A percentile compares a stretch with the other conserved stretches of the same genome.
These are phyloP conservation scores for Pseudisothecium myosuroides DNA, from an alignment of 225 moss, liverwort and hornwort genomes.

Conservation along the genomic window DNA sequence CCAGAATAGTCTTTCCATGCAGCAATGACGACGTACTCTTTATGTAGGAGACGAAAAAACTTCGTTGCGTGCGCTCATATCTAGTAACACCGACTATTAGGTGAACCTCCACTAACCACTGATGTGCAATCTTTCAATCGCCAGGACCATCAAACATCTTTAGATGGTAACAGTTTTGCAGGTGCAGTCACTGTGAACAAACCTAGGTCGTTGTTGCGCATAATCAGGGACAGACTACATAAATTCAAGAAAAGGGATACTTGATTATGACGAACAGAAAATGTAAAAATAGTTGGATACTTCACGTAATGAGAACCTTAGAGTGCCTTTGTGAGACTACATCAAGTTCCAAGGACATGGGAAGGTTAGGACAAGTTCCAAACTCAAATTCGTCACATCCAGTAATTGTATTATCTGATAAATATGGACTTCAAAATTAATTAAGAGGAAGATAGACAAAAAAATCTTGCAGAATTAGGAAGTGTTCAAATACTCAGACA, in stretches of 20 bases:
- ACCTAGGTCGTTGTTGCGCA: too few species aligned
- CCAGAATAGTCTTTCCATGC: neutral
- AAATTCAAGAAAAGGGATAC: too few species aligned
- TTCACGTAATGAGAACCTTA: neutral
- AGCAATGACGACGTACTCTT: too few species aligned
- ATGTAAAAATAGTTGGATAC: fast-evolving
- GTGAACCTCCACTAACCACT: too few species aligned
- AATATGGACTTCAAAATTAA: too few species aligned
- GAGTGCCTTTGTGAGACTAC: too few species aligned
- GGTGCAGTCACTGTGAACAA: neutral
- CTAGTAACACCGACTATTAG: fast-evolving
- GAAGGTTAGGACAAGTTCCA: too few species aligned
- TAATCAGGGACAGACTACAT: neutral
- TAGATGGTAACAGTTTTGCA: too few species aligned
- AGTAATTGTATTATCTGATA: fast-evolving
- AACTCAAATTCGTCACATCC: too few species aligned
- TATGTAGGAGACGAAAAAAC: fast-evolving
- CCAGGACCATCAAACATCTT: too few species aligned
- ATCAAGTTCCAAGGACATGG: neutral
- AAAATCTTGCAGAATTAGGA: too few species aligned
- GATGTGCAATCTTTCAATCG: fast-evolving
- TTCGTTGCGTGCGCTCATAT: fast-evolving
- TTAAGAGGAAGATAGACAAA: neutral
- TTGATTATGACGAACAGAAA: too few species aligned
- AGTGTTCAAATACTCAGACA: fast-evolving